These are phyloP conservation scores for Phytophthora hibernalis DNA, from an alignment of 352 stramenopile genomes.

Conservation along the genomic window DNA sequence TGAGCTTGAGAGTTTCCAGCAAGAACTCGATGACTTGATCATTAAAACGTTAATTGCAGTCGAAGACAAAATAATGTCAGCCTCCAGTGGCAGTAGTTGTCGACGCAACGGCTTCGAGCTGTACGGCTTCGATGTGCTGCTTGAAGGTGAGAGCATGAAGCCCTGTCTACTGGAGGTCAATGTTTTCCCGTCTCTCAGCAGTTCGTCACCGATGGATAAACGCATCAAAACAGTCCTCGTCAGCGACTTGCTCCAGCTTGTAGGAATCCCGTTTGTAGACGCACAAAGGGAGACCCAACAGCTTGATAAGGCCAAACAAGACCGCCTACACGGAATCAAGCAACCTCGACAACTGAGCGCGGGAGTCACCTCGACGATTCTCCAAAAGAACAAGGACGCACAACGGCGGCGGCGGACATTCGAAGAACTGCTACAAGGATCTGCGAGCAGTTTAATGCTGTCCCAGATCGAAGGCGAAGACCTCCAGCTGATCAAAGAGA, in stretches of 20 bases:
- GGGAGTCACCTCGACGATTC: slow-evolving; percentile 3
- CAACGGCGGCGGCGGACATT: slow-evolving; percentile 36
- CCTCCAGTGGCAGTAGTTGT: slow-evolving; percentile 18
- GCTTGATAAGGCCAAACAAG: slow-evolving; percentile 53
- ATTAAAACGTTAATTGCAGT: slow-evolving; percentile 92
- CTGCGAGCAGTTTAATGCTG: slow-evolving; percentile 10
- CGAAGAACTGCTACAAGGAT: slow-evolving; percentile 46
- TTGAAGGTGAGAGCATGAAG: slow-evolving; percentile 75
- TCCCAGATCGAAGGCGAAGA: slow-evolving; percentile 67
- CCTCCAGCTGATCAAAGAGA: slow-evolving; percentile 55
- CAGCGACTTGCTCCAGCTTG: slow-evolving; percentile 87
- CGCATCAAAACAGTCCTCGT: slow-evolving; percentile 91
- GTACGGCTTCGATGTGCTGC: slow-evolving; percentile 90
- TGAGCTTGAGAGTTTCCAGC: slow-evolving; percentile 46
- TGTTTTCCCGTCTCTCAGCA: slow-evolving; percentile 89
- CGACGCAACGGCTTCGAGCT: slow-evolving; percentile 81
- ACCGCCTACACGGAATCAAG: slow-evolving; percentile 55
- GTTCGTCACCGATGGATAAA: slow-evolving; percentile 87
- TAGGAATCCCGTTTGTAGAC: slow-evolving; percentile 69
- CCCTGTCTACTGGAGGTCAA: slow-evolving; percentile 93
- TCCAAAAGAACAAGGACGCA: slow-evolving; percentile 27
- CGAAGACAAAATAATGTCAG: slow-evolving; percentile 73
- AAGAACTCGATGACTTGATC: slow-evolving; percentile 80
- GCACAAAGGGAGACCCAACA: slow-evolving; percentile 39
- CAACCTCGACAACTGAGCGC: slow-evolving; percentile 4